phyloP scores from a whole-genome alignment of 805 yeast genomes.

The Wickerhamiella sergipiensis region DNA sequence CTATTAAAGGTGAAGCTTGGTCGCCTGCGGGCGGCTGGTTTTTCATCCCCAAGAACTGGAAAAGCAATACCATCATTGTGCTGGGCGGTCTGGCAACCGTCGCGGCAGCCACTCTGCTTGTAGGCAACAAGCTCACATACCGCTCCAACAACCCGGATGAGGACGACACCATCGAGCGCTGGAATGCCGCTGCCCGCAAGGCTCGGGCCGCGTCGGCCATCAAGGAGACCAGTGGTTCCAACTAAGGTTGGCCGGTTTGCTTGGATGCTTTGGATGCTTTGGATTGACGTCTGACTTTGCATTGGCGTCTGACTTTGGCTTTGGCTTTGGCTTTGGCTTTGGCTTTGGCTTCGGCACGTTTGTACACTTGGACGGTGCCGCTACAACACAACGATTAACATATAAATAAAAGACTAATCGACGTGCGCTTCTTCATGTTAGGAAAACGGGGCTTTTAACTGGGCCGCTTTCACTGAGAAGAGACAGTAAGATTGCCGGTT shows the following conservation, averaged over 20 bases:
- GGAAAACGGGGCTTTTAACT: no score
- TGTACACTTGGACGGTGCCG: no score
- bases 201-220: conserved; percentile 22
- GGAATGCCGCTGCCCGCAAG: conserved; percentile 36
- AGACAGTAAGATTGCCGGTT: no score
- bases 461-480: no score
- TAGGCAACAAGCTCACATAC: conserved; percentile 28
- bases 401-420: not conserved
- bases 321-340: no score
- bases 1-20: conserved; percentile 22
- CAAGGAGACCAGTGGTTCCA: not conserved
- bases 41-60: conserved; percentile 39
- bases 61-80: conserved; percentile 30
- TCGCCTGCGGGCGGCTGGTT: conserved; percentile 47
- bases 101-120: conserved; percentile 23
- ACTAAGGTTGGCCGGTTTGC: no score
- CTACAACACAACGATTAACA: no score
- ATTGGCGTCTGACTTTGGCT: no score
- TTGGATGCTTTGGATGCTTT: no score
- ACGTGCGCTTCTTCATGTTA: no score
- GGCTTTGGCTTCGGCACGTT: no score
- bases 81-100: conserved; percentile 28
- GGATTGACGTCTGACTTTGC: no score
- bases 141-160: conserved; percentile 28
- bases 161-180: conserved; percentile 29